A percentile compares a stretch with the other conserved stretches of the same genome.
Conservation (phyloP, 2,329 filamentous ascomycete genomes). For the Magnaporthales sp. region DNA sequence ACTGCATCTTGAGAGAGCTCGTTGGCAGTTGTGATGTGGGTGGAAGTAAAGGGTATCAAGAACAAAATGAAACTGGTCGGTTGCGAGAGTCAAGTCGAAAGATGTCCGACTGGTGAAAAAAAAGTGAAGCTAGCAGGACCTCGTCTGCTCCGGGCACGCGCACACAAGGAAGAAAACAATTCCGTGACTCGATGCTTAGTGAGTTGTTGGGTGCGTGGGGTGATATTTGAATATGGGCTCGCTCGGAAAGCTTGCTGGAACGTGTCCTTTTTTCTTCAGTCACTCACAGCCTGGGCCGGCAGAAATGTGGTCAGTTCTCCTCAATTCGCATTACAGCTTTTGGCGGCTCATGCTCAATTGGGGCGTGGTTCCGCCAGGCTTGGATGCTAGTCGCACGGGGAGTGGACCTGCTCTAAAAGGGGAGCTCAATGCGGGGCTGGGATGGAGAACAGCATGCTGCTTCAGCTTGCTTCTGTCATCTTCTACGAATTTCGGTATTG, state of each 20-base stretch:
- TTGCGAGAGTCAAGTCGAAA: not conserved
- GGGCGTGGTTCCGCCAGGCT: slow-evolving; percentile 2
- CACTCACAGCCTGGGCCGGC: not conserved
- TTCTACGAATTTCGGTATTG: not conserved
- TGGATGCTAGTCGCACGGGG: not conserved
- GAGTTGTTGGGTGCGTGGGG: not conserved
- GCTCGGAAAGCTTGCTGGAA: slow-evolving; percentile 1
- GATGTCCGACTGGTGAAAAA: not conserved
- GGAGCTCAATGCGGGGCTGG: not conserved
- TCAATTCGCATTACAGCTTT: not conserved
- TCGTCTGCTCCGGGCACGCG: slow-evolving; percentile 4
- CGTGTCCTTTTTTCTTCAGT: slow-evolving; percentile 7
- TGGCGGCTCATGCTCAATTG: not conserved
- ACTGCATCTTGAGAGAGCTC: slow-evolving; percentile 58
- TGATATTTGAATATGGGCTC: slow-evolving; percentile 5
- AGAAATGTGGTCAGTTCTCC: slow-evolving; percentile 8
- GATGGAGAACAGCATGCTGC: not conserved
- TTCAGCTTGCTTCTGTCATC: slow-evolving; percentile 1
- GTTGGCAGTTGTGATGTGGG: not conserved
- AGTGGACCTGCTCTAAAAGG: not conserved
- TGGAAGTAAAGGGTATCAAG: not conserved
- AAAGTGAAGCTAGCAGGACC: not conserved
- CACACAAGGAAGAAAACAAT: slow-evolving; percentile 2
- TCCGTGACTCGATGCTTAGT: not conserved
- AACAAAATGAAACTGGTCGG: not conserved